phyloP scores from a whole-genome alignment of 129 eudicot species.

The Ambrosia trifida region DNA sequence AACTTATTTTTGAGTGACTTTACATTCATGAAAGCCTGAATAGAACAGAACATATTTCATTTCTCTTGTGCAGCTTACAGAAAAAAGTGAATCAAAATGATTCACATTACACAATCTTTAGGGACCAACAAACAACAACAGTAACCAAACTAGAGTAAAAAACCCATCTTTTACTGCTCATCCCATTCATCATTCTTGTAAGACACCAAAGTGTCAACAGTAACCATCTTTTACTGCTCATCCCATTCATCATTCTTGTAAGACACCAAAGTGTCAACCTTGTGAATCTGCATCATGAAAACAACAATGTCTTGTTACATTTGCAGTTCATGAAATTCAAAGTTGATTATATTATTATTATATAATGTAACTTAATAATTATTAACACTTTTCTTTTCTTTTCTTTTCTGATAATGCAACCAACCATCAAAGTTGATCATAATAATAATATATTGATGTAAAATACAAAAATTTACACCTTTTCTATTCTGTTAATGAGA shows the following conservation, averaged over 20 bases:
- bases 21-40: not conserved
- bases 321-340: not conserved
- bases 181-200: conserved; percentile 97
- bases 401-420: too few species aligned
- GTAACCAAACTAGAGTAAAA: not conserved
- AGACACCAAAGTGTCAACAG: conserved; percentile 89
- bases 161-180: conserved; percentile 47
- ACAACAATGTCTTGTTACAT: not conserved
- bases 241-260: conserved; percentile 97
- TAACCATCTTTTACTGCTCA: conserved; percentile 47
- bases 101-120: conserved; percentile 39
- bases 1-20: not conserved
- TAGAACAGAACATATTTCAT: conserved; percentile 17
- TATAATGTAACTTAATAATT: too few species aligned
- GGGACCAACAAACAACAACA: conserved; percentile 28
- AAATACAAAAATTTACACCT: too few species aligned
- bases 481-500: not conserved
- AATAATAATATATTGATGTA: too few species aligned
- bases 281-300: conserved; percentile 77
- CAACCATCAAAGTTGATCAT: too few species aligned
- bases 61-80: conserved; percentile 14
- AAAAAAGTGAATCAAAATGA: conserved; percentile 65
- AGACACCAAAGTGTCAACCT: conserved; percentile 93
- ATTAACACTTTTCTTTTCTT: too few species aligned
- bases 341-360: not conserved